These are phyloP conservation scores for Plasmodium cynomolgi DNA, from an alignment of 169 alveolate species.

Conservation along the genomic window DNA sequence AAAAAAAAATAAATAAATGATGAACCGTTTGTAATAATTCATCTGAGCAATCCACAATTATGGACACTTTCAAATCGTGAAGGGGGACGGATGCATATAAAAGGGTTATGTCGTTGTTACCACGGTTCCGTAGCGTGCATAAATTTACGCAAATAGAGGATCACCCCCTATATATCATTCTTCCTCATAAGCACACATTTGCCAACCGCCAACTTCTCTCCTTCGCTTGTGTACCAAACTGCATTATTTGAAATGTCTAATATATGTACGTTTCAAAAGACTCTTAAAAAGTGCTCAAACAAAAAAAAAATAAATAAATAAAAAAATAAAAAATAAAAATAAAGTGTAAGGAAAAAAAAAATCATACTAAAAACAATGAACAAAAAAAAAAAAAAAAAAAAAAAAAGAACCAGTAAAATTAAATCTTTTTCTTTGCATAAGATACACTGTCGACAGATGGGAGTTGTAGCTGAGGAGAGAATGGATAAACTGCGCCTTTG, in stretches of 20 bases:
- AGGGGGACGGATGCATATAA: background rate
- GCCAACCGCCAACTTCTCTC: background rate
- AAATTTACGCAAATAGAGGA: background rate
- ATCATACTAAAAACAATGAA: background rate
- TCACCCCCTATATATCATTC: background rate
- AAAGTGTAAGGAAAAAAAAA: background rate
- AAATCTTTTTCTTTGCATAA: background rate
- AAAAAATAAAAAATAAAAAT: background rate
- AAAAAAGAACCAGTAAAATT: background rate
- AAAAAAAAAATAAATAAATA: background rate
- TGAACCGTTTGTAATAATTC: background rate
- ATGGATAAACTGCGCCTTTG: background rate
- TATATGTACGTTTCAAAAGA: conserved; percentile 2
- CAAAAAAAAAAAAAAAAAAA: background rate
- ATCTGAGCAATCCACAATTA: background rate
- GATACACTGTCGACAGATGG: background rate
- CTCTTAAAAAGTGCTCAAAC: background rate
- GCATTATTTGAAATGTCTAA: background rate
- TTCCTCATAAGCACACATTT: background rate
- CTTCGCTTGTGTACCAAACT: background rate
- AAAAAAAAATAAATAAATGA: background rate
- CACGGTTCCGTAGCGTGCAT: background rate
- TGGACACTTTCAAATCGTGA: background rate
- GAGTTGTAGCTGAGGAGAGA: background rate
- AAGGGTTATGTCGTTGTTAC: background rate